Evolutionary conservation across 139 green algal genomes (phyloP).

Genomic region (Picochlorum sp.): DNA sequence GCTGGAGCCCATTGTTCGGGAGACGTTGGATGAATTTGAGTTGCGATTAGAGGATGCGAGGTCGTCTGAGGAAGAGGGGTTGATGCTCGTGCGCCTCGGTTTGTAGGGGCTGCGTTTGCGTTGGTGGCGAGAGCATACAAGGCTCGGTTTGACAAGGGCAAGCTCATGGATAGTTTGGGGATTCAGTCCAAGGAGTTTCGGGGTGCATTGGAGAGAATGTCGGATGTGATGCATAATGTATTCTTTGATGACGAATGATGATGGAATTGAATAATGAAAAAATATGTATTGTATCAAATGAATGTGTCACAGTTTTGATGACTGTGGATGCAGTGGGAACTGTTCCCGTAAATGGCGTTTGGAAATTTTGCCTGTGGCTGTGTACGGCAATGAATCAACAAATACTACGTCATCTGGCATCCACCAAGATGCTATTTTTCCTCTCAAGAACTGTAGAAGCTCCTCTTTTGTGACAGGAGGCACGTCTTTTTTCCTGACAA

Average conservation of each 20-base stretch:
- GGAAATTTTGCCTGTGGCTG: constrained; percentile 53
- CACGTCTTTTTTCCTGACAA: constrained; percentile 33
- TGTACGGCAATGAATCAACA: constrained; percentile 65
- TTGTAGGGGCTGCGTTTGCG: constrained; percentile 20
- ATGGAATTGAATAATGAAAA: too few species aligned
- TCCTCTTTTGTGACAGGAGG: constrained; percentile 17
- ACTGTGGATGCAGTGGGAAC: background rate
- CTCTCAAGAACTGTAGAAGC: constrained; percentile 32
- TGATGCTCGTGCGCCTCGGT: constrained; percentile 15
- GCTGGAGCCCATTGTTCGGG: constrained; percentile 6
- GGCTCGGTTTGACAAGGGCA: constrained; percentile 16
- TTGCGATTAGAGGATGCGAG: constrained; percentile 4
- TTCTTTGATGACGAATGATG: background rate
- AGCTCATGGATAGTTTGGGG: constrained; percentile 17
- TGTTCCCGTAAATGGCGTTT: constrained; percentile 9
- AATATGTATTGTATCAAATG: too few species aligned
- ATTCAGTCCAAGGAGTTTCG: constrained; percentile 15
- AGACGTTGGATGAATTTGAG: constrained; percentile 18
- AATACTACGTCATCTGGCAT: constrained; percentile 63
- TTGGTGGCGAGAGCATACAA: constrained; percentile 23
- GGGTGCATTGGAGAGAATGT: background rate
- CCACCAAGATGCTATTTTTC: constrained; percentile 47
- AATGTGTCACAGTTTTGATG: too few species aligned
- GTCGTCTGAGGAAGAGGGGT: background rate
- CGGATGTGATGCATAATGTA: constrained; percentile 2